Percentiles rank a stretch among this genome's conserved stretches.
Conservation (phyloP, 306 rosid genomes). For the Echinosophora koreensis region DNA sequence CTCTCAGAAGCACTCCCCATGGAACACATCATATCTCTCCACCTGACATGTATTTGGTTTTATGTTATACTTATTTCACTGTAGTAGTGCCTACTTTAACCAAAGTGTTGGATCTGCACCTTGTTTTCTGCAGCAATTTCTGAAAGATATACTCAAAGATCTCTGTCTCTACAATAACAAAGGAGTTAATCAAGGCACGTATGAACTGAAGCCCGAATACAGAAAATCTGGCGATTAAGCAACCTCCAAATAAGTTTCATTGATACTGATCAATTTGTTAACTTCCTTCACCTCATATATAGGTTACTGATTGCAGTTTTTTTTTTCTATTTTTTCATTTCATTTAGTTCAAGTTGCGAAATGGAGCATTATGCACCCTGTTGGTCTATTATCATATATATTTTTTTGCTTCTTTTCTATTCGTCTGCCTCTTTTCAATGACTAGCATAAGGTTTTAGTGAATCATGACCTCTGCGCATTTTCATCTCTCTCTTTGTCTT, state of each 20-base stretch:
- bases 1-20: slow-evolving; percentile 26
- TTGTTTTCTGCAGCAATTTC: slow-evolving; percentile 78
- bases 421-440: slow-evolving; percentile 10
- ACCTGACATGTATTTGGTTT: slow-evolving; percentile 10
- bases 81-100: background rate
- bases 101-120: slow-evolving; percentile 22
- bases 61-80: background rate
- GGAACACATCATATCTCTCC: slow-evolving; percentile 19
- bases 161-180: slow-evolving; percentile 90
- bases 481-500: background rate
- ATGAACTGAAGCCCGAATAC: slow-evolving; percentile 95
- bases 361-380: slow-evolving; percentile 33
- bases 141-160: slow-evolving; percentile 90
- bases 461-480: background rate
- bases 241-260: slow-evolving; percentile 41
- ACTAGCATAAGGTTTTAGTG: slow-evolving; percentile 19
- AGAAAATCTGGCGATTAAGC: slow-evolving; percentile 64
- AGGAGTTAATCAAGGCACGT: slow-evolving; percentile 89
- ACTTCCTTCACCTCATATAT: background rate
- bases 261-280: slow-evolving; percentile 29
- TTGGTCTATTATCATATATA: background rate
- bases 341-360: slow-evolving; percentile 26
- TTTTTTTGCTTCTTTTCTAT: background rate
- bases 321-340: background rate
- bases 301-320: slow-evolving; percentile 30